A percentile compares a stretch with the other conserved stretches of the same genome.
Conservation (phyloP, 768 basidiomycete genomes). For the Suillus americanus region DNA sequence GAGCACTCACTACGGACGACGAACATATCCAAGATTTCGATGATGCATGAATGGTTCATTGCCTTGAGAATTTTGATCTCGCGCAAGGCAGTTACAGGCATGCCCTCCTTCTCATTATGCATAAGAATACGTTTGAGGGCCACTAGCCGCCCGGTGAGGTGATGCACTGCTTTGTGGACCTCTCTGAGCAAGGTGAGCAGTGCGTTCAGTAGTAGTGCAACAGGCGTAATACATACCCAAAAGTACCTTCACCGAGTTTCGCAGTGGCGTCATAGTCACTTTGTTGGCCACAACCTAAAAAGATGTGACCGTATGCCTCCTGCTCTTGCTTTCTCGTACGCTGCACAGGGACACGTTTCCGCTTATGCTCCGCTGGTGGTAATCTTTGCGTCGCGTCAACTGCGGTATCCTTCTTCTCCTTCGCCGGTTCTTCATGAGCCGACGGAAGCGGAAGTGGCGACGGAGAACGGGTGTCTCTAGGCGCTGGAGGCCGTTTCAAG, state of each 20-base stretch:
- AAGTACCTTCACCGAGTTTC: constrained; percentile 96
- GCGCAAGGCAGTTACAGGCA: constrained; percentile 93
- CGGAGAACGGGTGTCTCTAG: constrained; percentile 46
- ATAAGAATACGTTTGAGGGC: constrained; percentile 94
- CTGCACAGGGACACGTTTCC: constrained; percentile 44
- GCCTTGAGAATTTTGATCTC: constrained; percentile 97
- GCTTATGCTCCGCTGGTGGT: constrained; percentile 15
- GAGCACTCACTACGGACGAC: constrained; percentile 67
- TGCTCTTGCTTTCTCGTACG: constrained; percentile 65
- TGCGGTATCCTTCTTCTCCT: constrained; percentile 22
- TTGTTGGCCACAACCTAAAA: constrained; percentile 70
- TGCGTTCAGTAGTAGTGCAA: constrained; percentile 8
- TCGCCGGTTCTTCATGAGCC: constrained; percentile 29
- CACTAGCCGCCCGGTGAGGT: constrained; percentile 57
- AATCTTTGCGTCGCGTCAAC: constrained; percentile 5
- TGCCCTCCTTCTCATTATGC: constrained; percentile 96
- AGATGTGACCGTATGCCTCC: constrained; percentile 63
- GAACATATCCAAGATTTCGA: constrained; percentile 91
- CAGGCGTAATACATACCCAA: constrained; percentile 63
- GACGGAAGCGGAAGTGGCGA: constrained; percentile 34
- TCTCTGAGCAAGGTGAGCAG: constrained; percentile 49
- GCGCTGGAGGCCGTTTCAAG: constrained; percentile 47
- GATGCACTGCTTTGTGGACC: constrained; percentile 85
- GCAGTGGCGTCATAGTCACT: constrained; percentile 77
- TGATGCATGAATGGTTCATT: constrained; percentile 80